Base-by-base conservation (phyloP, 2,329 filamentous ascomycete species). In the Neofusicoccum umdonicola region DNA sequence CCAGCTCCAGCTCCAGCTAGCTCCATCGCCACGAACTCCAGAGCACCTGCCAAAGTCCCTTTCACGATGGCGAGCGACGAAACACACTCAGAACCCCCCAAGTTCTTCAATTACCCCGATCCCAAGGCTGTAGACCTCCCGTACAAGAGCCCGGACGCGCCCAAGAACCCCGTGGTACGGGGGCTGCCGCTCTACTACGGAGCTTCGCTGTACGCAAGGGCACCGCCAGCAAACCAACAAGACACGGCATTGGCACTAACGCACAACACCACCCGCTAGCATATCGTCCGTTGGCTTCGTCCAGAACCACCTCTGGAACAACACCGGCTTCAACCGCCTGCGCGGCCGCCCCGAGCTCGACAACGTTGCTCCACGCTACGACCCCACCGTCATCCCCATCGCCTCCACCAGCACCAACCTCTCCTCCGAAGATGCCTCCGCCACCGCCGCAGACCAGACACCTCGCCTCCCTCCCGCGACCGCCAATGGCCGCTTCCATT, bases 161-260 rank as follows among this genome's bases (percentile, higher is more conserved):
- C 71, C 67, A 82, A 84, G 45, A 93, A 94, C 73, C 91, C 92
- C 0, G 83, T 87, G 1, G 80, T 96, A 67, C 83, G 88, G 63
- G 92, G 92, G 4, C 77, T 83, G 37, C 76, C 87, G 7, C 80
- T 96, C 54, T 81, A 85, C 34, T 80, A 88, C 60, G 86, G 84
- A 47, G 85, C 86, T 61, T 85, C 82, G 65, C 71, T 90, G 88
- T 91, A 78, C 73, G 83, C 35, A 15, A 15, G 4, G 8, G 13
- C 15, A 5, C 12, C 13, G 4, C 5, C 76, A 39, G 13, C 15
- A 19, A 54, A 39, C 22, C 9, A 17, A 3, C 7, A 45, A 35
- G 4, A 19, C 3, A 2, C 5, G n/a, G 69, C 56, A 34, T 42
- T 22, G 60, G n/a, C 57, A 31, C 47, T 64, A 13, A 56, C 27